Base-by-base conservation (phyloP, 2,329 filamentous ascomycete species). In the Cytospora piceicola region DNA sequence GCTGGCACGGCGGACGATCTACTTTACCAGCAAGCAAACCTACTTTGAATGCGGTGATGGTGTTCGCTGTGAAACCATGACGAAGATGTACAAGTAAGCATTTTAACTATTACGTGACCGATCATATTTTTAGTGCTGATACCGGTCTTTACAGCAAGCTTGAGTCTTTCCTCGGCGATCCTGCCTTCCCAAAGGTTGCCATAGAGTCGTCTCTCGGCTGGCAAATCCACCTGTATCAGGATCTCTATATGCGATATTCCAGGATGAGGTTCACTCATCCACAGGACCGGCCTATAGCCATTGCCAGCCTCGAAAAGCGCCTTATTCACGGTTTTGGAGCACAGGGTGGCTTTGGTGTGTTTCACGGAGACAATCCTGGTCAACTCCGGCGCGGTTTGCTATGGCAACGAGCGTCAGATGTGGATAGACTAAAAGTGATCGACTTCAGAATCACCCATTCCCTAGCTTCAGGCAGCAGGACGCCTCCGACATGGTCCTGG, bases 1-100 rank as follows among this genome's bases (percentile, higher is more conserved):
- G 0, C 67, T 81, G 2, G 73, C 77, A 0, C 72, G 74, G 11
- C 71, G 79, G 12, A 76, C 74, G 0, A 75, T 81, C 15, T 77
- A 75, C 55, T 81, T 78, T 64, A 74, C 77, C 0, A 51, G 72
- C 1, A 65, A 65, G 0, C 76, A 80, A 64, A 73, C 75, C 0
- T 78, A 80, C 27, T 81, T 73, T 71, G 77, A 78, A 53, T 81
- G 79, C 46, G 75, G 78, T 7, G 57, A 69, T 0, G 73, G 76
- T 0, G 72, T 79, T 0, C 68, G 73, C 1, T 79, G 75, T 39
- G 77, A 79, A 54, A 77, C 73, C 0, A 22, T 79, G 51, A 71
- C 69, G 0, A 72, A 66, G 15, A 74, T 77, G 68, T 64, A 66
- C 27, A 78, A 76, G 77, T 78, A 61, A 70, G 75, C 67, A 1